Evolutionary conservation across 2,329 filamentous ascomycete genomes (phyloP), one percentile per base, ranked within the genome.

Genomic region (Paecilomyces niveus): DNA sequence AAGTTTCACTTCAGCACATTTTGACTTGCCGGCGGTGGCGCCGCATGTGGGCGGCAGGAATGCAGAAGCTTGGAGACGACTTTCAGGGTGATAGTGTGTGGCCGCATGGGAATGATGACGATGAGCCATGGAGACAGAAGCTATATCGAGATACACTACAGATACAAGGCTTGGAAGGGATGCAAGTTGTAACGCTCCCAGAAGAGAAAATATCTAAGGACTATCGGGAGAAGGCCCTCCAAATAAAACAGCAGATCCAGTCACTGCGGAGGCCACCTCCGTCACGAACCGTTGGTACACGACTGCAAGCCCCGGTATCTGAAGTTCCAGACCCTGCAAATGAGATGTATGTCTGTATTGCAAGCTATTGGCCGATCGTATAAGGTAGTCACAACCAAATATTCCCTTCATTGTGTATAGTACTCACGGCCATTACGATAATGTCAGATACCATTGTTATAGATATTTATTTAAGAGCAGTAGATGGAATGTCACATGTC

Each of bases 101-200:
- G n/a, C n/a, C n/a, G n/a, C n/a, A n/a, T 39, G 10, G 18, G 32
- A 61, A 65, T 10, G 64, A 61, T 31, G 54, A 65, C n/a, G 57
- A 61, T 6, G 62, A 64, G 29, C 2, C 51, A 18, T 63, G 58
- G 61, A 58, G 64, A 45, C 63, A 68, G 61, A 63, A 61, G 18
- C 29, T 73, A 53, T 68, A 64, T 56, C 65, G 67, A 49, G 57
- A 63, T 59, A 63, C 67, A 3, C 54, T 71, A 56, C 39, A 67
- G 24, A 65, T 58, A 39, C 69, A 70, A 55, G 70, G 70, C 1
- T 57, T 73, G 6, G 64, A 68, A 24, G 69, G 69, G 4, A 60
- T 70, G 55, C 66, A 64, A 24, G 64, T 73, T 62, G 64, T 72
- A 35, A 67, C 67, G 57, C 18, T 68, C 9, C 61, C 61, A 7